A percentile compares a stretch with the other conserved stretches of the same genome.
phyloP scores from a whole-genome alignment of 495 filamentous ascomycete species.

The Trichocladium uniseriatum region DNA sequence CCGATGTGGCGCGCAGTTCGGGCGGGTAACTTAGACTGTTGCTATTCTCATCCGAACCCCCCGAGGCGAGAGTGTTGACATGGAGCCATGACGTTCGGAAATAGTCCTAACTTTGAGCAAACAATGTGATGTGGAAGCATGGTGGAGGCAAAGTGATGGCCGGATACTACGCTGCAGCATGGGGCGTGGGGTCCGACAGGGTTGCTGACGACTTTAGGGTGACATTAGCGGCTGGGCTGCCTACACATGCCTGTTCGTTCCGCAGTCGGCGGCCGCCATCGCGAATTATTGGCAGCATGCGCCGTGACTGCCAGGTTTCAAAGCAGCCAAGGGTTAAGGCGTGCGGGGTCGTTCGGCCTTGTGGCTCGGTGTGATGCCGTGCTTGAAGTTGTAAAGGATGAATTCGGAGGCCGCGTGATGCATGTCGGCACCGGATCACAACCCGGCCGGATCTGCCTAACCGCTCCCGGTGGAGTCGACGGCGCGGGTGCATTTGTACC shows the following conservation, averaged over 20 bases:
- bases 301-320: slow-evolving; percentile 5
- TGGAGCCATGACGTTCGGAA: too few relatives aligned
- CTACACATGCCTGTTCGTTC: not conserved
- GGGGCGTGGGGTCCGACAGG: not conserved
- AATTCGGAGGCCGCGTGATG: too few relatives aligned
- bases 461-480: too few relatives aligned
- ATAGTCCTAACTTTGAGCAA: not conserved
- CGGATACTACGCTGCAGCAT: slow-evolving; percentile 2
- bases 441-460: too few relatives aligned
- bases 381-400: not conserved
- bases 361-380: not conserved
- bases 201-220: too few relatives aligned
- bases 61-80: too few relatives aligned
- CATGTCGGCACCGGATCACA: too few relatives aligned
- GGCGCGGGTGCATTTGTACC: too few relatives aligned
- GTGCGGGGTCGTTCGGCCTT: slow-evolving; percentile 10
- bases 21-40: too few relatives aligned
- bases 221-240: slow-evolving; percentile 5
- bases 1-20: slow-evolving; percentile 1
- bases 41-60: too few relatives aligned
- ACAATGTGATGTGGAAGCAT: not conserved
- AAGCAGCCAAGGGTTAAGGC: not conserved
- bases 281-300: slow-evolving; percentile 13
- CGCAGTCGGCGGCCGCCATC: not conserved
- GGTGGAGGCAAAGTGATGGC: not conserved